Conservation (phyloP, 2,329 filamentous ascomycete species). For the Hypoxylon sp. region DNA sequence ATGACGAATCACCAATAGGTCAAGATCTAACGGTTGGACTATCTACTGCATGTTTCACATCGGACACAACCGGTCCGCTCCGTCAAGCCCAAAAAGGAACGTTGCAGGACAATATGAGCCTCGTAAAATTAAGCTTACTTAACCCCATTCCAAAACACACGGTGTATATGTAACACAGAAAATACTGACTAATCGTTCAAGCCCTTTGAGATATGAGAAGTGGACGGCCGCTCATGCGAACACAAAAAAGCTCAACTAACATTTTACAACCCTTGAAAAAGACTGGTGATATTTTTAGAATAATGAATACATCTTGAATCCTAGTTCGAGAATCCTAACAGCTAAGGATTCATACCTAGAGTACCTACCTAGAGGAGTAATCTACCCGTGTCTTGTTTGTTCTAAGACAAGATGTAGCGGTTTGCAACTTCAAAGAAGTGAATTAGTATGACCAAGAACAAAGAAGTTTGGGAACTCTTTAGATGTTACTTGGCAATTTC, state of each 20-base stretch:
- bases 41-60: constrained; percentile 39
- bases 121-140: constrained; percentile 19
- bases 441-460: constrained; percentile 7
- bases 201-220: not conserved
- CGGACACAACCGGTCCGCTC: constrained; percentile 19
- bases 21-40: constrained; percentile 26
- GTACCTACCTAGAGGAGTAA: not conserved
- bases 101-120: constrained; percentile 6
- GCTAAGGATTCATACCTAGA: not conserved
- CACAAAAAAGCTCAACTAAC: not conserved
- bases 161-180: constrained; percentile 1
- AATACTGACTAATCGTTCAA: not conserved
- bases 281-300: not conserved
- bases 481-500: constrained; percentile 4
- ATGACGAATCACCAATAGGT: constrained; percentile 31
- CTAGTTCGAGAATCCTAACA: not conserved
- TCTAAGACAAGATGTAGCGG: not conserved
- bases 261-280: not conserved
- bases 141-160: constrained; percentile 6
- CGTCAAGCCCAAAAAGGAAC: constrained; percentile 11
- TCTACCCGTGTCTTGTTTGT: not conserved
- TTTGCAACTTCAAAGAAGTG: not conserved
- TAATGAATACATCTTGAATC: not conserved
- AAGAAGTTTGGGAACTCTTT: not conserved
- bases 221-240: not conserved